Percentiles rank a stretch among this genome's conserved stretches.
Conservation (phyloP, 1,139 yeast species). For the Candida gigantensis region DNA sequence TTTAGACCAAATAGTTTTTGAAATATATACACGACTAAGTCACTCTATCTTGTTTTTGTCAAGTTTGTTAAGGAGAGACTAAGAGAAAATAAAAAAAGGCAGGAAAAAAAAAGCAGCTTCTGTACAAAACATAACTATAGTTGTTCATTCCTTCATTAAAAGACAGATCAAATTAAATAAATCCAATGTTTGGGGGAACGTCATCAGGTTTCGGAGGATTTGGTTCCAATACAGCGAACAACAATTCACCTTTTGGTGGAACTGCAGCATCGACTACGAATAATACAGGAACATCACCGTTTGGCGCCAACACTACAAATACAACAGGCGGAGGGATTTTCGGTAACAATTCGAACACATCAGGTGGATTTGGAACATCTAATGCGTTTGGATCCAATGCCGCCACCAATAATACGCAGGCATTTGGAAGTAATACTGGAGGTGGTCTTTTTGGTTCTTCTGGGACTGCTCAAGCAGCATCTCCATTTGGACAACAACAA, state of each 20-base stretch:
- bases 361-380: constrained; percentile 18
- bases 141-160: not conserved
- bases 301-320: constrained; percentile 28
- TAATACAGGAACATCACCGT: constrained; percentile 29
- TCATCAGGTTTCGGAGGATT: constrained; percentile 66
- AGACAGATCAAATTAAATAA: constrained; percentile 7
- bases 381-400: constrained; percentile 21
- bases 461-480: constrained; percentile 15
- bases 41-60: too few relatives aligned
- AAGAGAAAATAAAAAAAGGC: not conserved
- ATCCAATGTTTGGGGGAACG: constrained; percentile 47
- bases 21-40: too few relatives aligned
- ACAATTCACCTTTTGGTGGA: constrained; percentile 33
- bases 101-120: not conserved
- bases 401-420: constrained; percentile 11
- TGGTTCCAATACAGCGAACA: constrained; percentile 38
- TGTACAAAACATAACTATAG: not conserved
- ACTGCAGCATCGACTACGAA: constrained; percentile 18
- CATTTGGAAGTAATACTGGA: constrained; percentile 25
- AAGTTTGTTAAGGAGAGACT: too few relatives aligned
- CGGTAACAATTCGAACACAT: constrained; percentile 13
- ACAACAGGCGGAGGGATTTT: constrained; percentile 16
- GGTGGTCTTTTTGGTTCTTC: constrained; percentile 32
- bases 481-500: constrained; percentile 24
- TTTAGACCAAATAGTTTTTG: too few relatives aligned